phyloP scores from a whole-genome alignment of 2,329 filamentous ascomycete genomes.

The Dactylellina cionopaga region DNA sequence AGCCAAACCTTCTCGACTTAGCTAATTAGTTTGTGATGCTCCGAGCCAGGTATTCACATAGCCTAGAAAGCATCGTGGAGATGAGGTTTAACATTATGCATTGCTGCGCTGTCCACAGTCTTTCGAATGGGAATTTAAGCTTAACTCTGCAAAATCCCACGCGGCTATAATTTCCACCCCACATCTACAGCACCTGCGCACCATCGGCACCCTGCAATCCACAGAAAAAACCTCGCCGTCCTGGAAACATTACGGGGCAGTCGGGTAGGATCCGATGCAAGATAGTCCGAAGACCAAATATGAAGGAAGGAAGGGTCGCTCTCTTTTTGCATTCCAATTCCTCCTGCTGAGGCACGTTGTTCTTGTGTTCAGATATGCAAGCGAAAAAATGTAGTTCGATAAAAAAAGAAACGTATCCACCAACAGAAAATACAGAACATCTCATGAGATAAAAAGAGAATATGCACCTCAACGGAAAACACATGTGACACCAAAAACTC shows the following conservation, averaged over 20 bases:
- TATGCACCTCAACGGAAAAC: not conserved
- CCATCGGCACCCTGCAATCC: slow-evolving; percentile 5
- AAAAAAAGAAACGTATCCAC: not conserved
- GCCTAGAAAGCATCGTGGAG: no score
- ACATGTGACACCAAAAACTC: slow-evolving; percentile 10
- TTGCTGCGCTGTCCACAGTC: slow-evolving; percentile 30
- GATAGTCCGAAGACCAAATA: not conserved
- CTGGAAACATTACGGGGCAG: not conserved
- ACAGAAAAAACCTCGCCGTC: slow-evolving; percentile 10
- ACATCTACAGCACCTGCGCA: not conserved
- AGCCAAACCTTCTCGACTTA: no score
- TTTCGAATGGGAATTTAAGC: slow-evolving; percentile 19
- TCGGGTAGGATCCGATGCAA: slow-evolving; percentile 16
- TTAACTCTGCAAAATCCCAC: slow-evolving; percentile 13
- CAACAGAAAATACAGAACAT: no score
- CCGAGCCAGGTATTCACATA: no score
- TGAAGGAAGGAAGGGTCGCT: no score
- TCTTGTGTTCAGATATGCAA: not conserved
- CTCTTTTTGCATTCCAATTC: slow-evolving; percentile 27
- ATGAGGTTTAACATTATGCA: slow-evolving; percentile 3
- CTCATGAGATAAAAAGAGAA: no score
- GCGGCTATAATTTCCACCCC: not conserved
- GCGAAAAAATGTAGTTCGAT: not conserved
- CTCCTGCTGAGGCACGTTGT: not conserved
- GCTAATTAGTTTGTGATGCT: no score